These are phyloP conservation scores for Geoglossum cookeanum DNA, from an alignment of 2,329 filamentous ascomycete species.

Conservation along the genomic window DNA sequence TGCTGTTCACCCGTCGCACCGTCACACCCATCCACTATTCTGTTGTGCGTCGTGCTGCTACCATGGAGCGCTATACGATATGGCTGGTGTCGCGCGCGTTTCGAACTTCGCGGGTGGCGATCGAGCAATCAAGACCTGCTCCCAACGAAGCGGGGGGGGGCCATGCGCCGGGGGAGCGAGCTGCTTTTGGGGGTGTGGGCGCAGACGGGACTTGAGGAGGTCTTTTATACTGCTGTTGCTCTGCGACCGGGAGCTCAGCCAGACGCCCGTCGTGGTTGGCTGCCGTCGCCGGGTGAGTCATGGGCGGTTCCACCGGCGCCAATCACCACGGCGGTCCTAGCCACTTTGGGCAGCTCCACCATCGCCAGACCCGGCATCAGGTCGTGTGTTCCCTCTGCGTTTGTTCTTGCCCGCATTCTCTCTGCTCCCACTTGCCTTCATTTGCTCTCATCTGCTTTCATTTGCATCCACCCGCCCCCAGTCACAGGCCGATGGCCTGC, in stretches of 20 bases:
- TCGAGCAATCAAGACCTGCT: background rate
- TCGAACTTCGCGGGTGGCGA: background rate
- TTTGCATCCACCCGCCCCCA: background rate
- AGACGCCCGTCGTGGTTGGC: background rate
- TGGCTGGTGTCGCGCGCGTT: constrained; percentile 6
- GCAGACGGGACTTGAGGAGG: background rate
- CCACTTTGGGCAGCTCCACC: too few species aligned
- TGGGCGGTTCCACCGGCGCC: background rate
- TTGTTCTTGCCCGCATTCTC: background rate
- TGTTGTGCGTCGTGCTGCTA: background rate
- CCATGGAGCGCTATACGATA: constrained; percentile 5
- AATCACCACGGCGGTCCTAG: too few species aligned
- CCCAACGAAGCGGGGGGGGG: background rate
- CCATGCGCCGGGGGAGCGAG: background rate
- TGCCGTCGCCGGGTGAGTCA: background rate
- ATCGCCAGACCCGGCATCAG: too few species aligned
- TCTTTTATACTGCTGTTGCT: constrained; percentile 1
- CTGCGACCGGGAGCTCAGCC: background rate
- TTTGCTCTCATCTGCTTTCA: background rate
- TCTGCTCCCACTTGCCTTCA: background rate
- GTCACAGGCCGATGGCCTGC: background rate
- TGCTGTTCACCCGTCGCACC: background rate
- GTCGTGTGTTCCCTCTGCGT: background rate
- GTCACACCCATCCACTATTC: constrained; percentile 10
- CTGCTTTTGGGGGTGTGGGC: constrained; percentile 4